Conservation (phyloP, 2,329 filamentous ascomycete species). For the Phoma sp. region DNA sequence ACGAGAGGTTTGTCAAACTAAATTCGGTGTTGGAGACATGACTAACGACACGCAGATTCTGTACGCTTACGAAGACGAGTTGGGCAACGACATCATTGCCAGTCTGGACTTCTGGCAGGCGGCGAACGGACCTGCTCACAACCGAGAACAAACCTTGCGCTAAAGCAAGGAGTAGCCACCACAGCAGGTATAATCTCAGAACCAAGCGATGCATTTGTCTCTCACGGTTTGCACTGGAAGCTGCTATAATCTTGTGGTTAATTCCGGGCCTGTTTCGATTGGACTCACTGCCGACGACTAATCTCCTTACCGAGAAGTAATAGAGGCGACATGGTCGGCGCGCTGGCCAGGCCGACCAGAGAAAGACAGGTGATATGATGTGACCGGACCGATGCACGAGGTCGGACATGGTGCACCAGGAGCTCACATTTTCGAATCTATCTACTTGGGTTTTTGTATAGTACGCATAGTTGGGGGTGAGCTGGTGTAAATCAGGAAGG, state of each 20-base stretch:
- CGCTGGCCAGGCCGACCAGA: too few relatives aligned
- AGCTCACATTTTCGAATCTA: background rate
- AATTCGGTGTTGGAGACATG: rapidly evolving
- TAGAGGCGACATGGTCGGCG: too few relatives aligned
- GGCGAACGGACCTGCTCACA: conserved; percentile 35
- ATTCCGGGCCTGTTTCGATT: background rate
- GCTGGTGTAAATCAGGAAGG: conserved; percentile 2
- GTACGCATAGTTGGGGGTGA: conserved; percentile 8
- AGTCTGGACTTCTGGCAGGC: conserved; percentile 89
- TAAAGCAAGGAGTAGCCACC: conserved; percentile 28
- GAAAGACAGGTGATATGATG: background rate
- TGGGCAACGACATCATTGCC: conserved; percentile 90
- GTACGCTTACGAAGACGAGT: conserved; percentile 96
- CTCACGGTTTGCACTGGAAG: background rate
- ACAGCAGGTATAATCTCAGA: background rate
- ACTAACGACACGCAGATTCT: conserved; percentile 70
- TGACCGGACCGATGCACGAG: background rate
- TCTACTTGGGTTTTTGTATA: conserved; percentile 15
- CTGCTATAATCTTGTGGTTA: too few relatives aligned
- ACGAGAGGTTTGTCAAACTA: conserved; percentile 72
- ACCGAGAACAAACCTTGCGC: conserved; percentile 37
- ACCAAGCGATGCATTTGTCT: background rate
- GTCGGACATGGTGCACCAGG: background rate
- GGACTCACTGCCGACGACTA: background rate
- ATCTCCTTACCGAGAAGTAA: background rate